phyloP scores from a whole-genome alignment of 768 basidiomycete genomes.

The Xanthoconium stramineum region DNA sequence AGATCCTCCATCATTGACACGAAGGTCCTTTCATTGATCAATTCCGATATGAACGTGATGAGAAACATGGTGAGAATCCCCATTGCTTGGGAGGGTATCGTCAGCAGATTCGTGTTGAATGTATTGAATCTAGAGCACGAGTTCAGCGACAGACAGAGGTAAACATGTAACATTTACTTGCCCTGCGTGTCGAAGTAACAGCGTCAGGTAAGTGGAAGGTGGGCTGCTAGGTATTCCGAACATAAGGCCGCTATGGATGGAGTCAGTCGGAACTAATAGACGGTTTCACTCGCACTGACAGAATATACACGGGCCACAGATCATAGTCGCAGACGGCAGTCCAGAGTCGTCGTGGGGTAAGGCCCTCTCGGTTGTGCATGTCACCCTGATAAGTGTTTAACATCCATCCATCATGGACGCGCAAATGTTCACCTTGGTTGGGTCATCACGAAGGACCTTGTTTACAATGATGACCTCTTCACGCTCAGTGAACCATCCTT shows the following conservation, averaged over 20 bases:
- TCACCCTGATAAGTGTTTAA: slow-evolving; percentile 29
- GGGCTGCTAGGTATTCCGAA: slow-evolving; percentile 49
- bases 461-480: slow-evolving; percentile 61
- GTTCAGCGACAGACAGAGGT: neutral
- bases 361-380: slow-evolving; percentile 69
- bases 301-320: slow-evolving; percentile 63
- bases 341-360: slow-evolving; percentile 50
- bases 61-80: slow-evolving; percentile 52
- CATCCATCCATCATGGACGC: neutral
- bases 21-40: slow-evolving; percentile 50
- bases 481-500: slow-evolving; percentile 62
- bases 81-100: slow-evolving; percentile 51
- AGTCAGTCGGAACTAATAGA: neutral
- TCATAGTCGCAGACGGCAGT: slow-evolving; percentile 57
- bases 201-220: slow-evolving; percentile 55
- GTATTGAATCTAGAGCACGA: slow-evolving; percentile 46
- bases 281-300: slow-evolving; percentile 23
- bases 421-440: slow-evolving; percentile 41
- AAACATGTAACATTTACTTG: slow-evolving; percentile 5
- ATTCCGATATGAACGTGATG: slow-evolving; percentile 50
- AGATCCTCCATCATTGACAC: slow-evolving; percentile 53
- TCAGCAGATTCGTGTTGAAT: slow-evolving; percentile 57
- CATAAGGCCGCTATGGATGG: slow-evolving; percentile 41
- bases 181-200: slow-evolving; percentile 56
- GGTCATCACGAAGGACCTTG: slow-evolving; percentile 62